Conservation (phyloP, 805 yeast species). For the Isabelozyma rhagii region DNA sequence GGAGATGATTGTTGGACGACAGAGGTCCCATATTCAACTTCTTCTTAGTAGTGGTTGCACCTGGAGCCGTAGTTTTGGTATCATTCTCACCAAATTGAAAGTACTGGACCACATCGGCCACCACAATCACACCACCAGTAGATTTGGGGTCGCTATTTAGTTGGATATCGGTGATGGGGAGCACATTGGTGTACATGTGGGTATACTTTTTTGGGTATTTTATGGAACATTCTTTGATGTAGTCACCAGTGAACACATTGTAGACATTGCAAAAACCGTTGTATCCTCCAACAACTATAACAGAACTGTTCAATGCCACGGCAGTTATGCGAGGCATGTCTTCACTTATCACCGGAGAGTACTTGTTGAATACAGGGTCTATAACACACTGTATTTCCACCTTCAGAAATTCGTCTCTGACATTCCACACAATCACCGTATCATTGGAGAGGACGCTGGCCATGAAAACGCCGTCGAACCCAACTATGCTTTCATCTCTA, state of each 20-base stretch:
- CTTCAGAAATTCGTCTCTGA: slow-evolving; percentile 23
- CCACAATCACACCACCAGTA: slow-evolving; percentile 36
- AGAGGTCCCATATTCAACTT: slow-evolving; percentile 10
- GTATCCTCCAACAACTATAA: slow-evolving; percentile 38
- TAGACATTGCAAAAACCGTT: slow-evolving; percentile 42
- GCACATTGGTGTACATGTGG: slow-evolving; percentile 16
- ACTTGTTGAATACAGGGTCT: slow-evolving; percentile 20
- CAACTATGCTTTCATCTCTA: slow-evolving; percentile 24
- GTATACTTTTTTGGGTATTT: slow-evolving; percentile 24
- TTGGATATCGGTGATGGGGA: slow-evolving; percentile 24
- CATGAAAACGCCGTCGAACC: slow-evolving; percentile 40
- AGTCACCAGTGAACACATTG: slow-evolving; percentile 42
- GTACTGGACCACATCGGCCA: slow-evolving; percentile 43
- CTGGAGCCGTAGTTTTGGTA: slow-evolving; percentile 7
- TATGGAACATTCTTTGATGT: slow-evolving; percentile 28
- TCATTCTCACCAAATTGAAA: slow-evolving; percentile 44
- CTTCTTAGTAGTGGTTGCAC: slow-evolving; percentile 11
- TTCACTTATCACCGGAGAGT: slow-evolving; percentile 6
- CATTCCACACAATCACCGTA: slow-evolving; percentile 40
- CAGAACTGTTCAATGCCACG: slow-evolving; percentile 31
- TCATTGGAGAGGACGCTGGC: slow-evolving; percentile 40
- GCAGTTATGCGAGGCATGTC: slow-evolving; percentile 13
- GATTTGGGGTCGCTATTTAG: slow-evolving; percentile 21
- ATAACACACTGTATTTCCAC: slow-evolving; percentile 14
- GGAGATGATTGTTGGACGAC: slow-evolving; percentile 20